Evolutionary conservation across 2,329 filamentous ascomycete genomes (phyloP).

Genomic region (Hypocrella siamensis): DNA sequence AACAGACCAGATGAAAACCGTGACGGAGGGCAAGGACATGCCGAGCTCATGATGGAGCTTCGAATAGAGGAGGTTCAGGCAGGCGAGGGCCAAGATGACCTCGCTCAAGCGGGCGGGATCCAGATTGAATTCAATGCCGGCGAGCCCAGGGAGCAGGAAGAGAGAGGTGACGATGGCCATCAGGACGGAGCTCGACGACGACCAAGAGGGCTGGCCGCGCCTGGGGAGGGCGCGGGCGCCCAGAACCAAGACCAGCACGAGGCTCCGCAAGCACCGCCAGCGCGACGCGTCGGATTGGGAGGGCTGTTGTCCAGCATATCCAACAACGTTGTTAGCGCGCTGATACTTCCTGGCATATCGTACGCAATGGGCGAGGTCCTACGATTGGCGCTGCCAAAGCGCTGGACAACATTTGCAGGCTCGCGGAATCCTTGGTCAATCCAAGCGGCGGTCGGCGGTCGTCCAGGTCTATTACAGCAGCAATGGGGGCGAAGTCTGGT

Average conservation of each 20-base stretch:
- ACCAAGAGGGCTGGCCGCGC: neutral
- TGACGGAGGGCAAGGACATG: conserved; percentile 7
- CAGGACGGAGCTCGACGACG: no score
- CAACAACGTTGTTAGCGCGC: conserved; percentile 33
- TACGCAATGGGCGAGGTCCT: conserved; percentile 64
- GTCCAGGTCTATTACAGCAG: conserved; percentile 58
- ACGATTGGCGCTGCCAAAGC: conserved; percentile 47
- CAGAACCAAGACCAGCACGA: conserved; percentile 13
- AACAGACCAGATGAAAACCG: conserved; percentile 4
- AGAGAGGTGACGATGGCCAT: neutral
- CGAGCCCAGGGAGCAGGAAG: neutral
- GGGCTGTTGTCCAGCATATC: conserved; percentile 25
- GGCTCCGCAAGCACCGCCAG: conserved; percentile 18
- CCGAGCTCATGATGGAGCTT: conserved; percentile 16
- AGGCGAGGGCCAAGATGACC: conserved; percentile 14
- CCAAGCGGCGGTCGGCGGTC: conserved; percentile 11
- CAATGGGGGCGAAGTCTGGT: conserved; percentile 81
- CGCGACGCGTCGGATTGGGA: conserved; percentile 16
- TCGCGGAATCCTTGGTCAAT: conserved; percentile 10
- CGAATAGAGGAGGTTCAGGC: conserved; percentile 16
- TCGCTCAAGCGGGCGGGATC: conserved; percentile 21
- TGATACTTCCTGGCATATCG: conserved; percentile 73
- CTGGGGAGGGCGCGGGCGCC: conserved; percentile 2
- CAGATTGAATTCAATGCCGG: conserved; percentile 5
- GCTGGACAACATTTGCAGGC: conserved; percentile 44